Conservation (phyloP, 2,329 filamentous ascomycete species). For the Colletotrichum tropicicola region DNA sequence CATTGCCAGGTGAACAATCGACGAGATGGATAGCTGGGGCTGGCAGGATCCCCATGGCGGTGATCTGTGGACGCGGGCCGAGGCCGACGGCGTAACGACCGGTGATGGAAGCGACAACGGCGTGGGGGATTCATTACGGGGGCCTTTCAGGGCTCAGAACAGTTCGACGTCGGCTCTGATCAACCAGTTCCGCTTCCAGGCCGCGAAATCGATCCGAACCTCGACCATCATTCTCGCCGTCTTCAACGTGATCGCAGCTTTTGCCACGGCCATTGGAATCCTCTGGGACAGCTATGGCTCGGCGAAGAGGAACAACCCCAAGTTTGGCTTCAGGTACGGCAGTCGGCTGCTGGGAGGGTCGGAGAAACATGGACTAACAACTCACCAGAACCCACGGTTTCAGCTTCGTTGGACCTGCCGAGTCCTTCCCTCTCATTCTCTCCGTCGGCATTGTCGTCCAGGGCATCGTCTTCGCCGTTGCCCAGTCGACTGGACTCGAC, state of each 20-base stretch:
- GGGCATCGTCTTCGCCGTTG: slow-evolving; percentile 64
- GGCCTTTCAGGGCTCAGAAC: slow-evolving; percentile 37
- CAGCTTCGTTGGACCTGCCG: slow-evolving; percentile 54
- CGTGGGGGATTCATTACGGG: slow-evolving; percentile 38
- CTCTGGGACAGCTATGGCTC: slow-evolving; percentile 63
- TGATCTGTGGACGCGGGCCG: slow-evolving; percentile 39
- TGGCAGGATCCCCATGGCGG: slow-evolving; percentile 30
- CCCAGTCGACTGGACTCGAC: slow-evolving; percentile 64
- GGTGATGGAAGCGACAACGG: slow-evolving; percentile 34
- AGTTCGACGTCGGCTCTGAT: slow-evolving; percentile 55
- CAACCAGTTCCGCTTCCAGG: slow-evolving; percentile 60
- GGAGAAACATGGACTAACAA: background rate
- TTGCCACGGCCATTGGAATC: slow-evolving; percentile 64
- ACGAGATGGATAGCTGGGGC: slow-evolving; percentile 34
- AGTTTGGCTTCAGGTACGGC: slow-evolving; percentile 52
- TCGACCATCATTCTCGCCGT: slow-evolving; percentile 68
- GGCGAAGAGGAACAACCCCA: slow-evolving; percentile 49
- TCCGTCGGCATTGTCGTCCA: slow-evolving; percentile 67
- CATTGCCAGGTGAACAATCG: slow-evolving; percentile 31
- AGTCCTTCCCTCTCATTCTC: slow-evolving; percentile 64
- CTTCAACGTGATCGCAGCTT: slow-evolving; percentile 68
- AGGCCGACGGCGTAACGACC: slow-evolving; percentile 24
- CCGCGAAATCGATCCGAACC: slow-evolving; percentile 66
- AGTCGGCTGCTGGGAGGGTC: background rate
- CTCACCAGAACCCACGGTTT: slow-evolving; percentile 45